A percentile compares a stretch with the other conserved stretches of the same genome.
Conservation (phyloP, 1,284 basidiomycete species). For the Anthracocystis setariae region DNA sequence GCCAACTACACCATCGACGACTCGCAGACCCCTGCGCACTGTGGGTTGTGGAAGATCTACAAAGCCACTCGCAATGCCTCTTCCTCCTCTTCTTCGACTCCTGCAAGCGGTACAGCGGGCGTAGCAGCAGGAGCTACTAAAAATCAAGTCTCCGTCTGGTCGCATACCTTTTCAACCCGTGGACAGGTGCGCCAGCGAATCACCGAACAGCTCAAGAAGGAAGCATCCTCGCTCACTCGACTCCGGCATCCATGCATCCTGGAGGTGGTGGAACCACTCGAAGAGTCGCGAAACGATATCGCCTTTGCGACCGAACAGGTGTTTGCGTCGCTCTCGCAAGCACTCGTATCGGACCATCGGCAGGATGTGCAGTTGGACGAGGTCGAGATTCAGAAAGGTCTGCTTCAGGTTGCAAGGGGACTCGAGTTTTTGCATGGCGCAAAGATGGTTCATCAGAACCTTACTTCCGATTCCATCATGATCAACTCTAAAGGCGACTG, state of each 20-base stretch:
- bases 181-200: constrained; percentile 45
- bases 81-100: constrained; percentile 9
- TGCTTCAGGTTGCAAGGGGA: constrained; percentile 91
- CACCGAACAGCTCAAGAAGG: constrained; percentile 62
- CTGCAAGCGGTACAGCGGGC: constrained; percentile 3
- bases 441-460: constrained; percentile 88
- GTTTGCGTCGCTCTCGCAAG: constrained; percentile 43
- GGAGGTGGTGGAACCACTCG: constrained; percentile 98
- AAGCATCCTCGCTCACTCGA: constrained; percentile 81
- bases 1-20: constrained; percentile 64
- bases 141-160: constrained; percentile 57
- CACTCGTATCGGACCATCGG: constrained; percentile 35
- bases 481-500: constrained; percentile 83
- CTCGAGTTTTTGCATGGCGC: constrained; percentile 91
- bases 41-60: constrained; percentile 65
- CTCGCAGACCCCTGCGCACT: constrained; percentile 44
- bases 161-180: constrained; percentile 45
- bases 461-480: constrained; percentile 74
- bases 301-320: constrained; percentile 89
- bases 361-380: constrained; percentile 63
- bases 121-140: constrained; percentile 15
- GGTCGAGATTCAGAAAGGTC: constrained; percentile 90
- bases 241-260: constrained; percentile 93
- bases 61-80: constrained; percentile 54
- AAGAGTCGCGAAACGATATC: constrained; percentile 84